Percentiles rank a stretch among this genome's conserved stretches.
Conservation (phyloP, 2,329 filamentous ascomycete species). For the Colletotrichum liriopes region DNA sequence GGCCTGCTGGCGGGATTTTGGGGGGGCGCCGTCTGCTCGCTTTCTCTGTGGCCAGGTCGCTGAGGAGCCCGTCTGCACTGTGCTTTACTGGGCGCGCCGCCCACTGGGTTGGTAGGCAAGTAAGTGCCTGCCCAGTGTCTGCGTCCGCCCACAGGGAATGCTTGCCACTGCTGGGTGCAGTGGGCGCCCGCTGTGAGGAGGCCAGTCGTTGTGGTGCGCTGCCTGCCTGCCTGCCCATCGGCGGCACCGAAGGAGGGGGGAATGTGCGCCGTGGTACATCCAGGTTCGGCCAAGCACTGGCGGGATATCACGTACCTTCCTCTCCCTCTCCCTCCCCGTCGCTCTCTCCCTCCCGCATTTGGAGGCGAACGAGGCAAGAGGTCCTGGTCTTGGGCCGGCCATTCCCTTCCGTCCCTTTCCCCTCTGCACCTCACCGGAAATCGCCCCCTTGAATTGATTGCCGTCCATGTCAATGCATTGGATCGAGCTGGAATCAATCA, state of each 20-base stretch:
- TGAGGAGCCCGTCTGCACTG: conserved; percentile 11
- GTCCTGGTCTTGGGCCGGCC: too few species aligned
- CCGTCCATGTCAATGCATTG: conserved; percentile 15
- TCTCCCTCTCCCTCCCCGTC: not conserved
- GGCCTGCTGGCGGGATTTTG: conserved; percentile 21
- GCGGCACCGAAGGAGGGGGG: conserved; percentile 27
- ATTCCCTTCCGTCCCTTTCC: not conserved
- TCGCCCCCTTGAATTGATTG: conserved; percentile 16
- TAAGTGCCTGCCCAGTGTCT: conserved; percentile 29
- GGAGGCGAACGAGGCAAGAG: not conserved
- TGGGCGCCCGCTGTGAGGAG: not conserved
- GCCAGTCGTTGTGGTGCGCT: conserved; percentile 1
- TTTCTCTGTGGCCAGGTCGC: not conserved
- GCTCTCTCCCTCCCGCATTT: not conserved
- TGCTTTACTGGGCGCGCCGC: conserved; percentile 17
- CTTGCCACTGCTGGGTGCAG: conserved; percentile 25
- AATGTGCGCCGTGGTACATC: conserved; percentile 13
- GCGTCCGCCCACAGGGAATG: conserved; percentile 28
- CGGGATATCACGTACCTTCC: conserved; percentile 1
- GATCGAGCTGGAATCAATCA: conserved; percentile 2
- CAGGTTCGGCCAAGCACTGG: not conserved
- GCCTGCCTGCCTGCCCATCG: not conserved
- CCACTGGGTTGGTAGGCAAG: conserved; percentile 2
- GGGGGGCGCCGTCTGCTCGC: conserved; percentile 6
- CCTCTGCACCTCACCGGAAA: not conserved